Percentiles rank a stretch among this genome's conserved stretches.
These are phyloP conservation scores for Sungouiella thailandica DNA, from an alignment of 805 yeast species.

Conservation along the genomic window DNA sequence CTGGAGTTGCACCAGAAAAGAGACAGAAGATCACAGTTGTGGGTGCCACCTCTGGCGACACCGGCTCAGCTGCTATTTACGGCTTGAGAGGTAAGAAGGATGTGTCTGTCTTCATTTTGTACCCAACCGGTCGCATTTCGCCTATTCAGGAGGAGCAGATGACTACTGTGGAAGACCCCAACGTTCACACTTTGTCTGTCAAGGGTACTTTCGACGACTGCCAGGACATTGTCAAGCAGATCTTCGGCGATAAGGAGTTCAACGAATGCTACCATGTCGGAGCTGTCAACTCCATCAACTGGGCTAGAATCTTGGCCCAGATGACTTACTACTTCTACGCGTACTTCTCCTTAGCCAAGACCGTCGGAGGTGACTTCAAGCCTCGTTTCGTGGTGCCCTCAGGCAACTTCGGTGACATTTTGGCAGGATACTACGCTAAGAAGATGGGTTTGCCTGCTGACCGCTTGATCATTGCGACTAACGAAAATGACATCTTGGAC, in stretches of 20 bases:
- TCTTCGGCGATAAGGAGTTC: constrained; percentile 86
- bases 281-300: constrained; percentile 96
- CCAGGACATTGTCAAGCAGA: constrained; percentile 91
- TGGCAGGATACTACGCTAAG: constrained; percentile 93
- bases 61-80: constrained; percentile 98
- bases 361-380: constrained; percentile 26
- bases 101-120: constrained; percentile 93
- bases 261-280: constrained; percentile 90
- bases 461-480: constrained; percentile 87
- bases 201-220: constrained; percentile 98
- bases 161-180: constrained; percentile 91
- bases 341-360: constrained; percentile 65
- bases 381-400: constrained; percentile 92
- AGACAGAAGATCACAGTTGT: constrained; percentile 89
- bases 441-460: constrained; percentile 93
- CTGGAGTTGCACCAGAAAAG: constrained; percentile 43
- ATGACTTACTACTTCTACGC: constrained; percentile 94
- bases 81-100: constrained; percentile 96
- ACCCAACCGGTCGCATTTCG: constrained; percentile 96
- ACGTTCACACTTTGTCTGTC: constrained; percentile 92
- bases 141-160: constrained; percentile 98
- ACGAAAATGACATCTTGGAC: constrained; percentile 90
- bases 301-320: constrained; percentile 98
- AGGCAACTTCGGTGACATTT: constrained; percentile 97
- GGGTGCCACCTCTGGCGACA: constrained; percentile 99